Base-by-base conservation (phyloP, 2,329 filamentous ascomycete species). In the Lecanosticta acicola region DNA sequence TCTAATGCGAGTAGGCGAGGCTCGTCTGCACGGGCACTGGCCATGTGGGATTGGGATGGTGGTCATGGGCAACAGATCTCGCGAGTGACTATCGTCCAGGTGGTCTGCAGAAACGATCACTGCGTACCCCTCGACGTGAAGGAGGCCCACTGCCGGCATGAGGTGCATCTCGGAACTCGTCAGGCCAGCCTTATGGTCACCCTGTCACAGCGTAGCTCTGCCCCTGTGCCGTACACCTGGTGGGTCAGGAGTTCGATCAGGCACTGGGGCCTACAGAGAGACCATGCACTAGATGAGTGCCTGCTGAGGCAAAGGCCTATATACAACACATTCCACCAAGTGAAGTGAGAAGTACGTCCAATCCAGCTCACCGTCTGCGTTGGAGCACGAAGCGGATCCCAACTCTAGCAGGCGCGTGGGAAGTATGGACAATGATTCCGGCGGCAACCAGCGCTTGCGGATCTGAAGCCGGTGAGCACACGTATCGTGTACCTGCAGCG, bases 401-500 rank as follows among this genome's bases (percentile, higher is more conserved):
- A 19, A 34, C 35, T 49, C 43, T 44, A 51, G 45, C 46, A 43
- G 45, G 43, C 34, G 43, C 40, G 39, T 50, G 21, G 41, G 37
- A 49, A 50, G 45, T 44, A 48, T 45, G 52, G 50, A 39, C 40
- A 24, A 39, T 43, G 24, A 46, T 44, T 51, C 53, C 53, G 51
- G 51, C 51, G 51, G 51, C 46, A 50, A 50, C 40, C 34, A 42
- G 50, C 50, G 41, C 45, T 42, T 50, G 41, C 45, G 46, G 51
- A 56, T 48, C 32, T 40, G 39, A 46, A 46, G 48, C 51, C 53
- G 53, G 40, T 37, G 45, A 51, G 42, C 38, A 44, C 45, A 48
- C 32, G 32, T 40, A 48, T 50, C 7, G 24, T 39, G 53, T 51
- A 55, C 53, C 53, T 55, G 53, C 53, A 55, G 48, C 44, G 35